These are phyloP conservation scores for Colletotrichum kahawae DNA, from an alignment of 2,329 filamentous ascomycete genomes.

Conservation along the genomic window DNA sequence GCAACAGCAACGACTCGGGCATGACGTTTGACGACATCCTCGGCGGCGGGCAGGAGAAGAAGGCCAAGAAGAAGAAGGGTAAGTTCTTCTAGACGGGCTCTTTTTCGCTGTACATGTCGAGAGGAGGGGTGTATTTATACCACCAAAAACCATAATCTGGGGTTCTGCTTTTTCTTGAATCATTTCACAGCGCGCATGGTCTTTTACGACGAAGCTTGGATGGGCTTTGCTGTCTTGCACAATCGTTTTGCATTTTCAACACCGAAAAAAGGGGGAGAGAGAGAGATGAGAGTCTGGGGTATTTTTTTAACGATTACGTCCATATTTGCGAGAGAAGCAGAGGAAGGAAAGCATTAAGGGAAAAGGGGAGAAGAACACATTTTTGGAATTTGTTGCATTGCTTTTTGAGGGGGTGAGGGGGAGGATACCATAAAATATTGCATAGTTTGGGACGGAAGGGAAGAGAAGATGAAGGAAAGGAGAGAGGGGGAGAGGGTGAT, in stretches of 20 bases:
- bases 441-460: not conserved
- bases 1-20: conserved; percentile 28
- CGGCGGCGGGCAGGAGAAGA: conserved; percentile 36
- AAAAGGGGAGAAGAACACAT: not conserved
- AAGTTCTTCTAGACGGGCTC: conserved; percentile 39
- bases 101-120: not conserved
- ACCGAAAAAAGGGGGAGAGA: not conserved
- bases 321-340: not conserved
- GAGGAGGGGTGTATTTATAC: conserved; percentile 14
- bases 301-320: not conserved
- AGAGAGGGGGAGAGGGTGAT: not conserved
- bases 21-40: conserved; percentile 57
- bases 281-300: not conserved
- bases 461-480: too few species aligned
- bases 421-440: not conserved
- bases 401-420: not conserved
- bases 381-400: not conserved
- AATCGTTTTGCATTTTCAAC: not conserved
- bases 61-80: conserved; percentile 43
- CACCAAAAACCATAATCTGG: not conserved
- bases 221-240: not conserved
- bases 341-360: too few species aligned
- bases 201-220: not conserved
- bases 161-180: not conserved
- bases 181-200: not conserved